phyloP scores from a whole-genome alignment of 1,284 basidiomycete genomes.

The Ganoderma sp. region DNA sequence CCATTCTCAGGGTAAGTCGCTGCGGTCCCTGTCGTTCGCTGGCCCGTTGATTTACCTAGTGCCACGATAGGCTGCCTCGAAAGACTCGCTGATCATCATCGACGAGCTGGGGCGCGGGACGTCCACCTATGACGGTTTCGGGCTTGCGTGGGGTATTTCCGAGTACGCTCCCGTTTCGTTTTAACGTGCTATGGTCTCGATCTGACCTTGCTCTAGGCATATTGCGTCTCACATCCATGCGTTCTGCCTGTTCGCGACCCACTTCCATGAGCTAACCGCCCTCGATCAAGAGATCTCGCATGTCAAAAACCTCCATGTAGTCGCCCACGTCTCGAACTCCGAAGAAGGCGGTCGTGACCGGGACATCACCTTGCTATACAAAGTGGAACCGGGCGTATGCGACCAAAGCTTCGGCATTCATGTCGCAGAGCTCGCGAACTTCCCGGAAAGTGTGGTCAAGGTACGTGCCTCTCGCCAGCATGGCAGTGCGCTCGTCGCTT shows the following conservation, averaged over 20 bases:
- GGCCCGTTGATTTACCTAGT: background rate
- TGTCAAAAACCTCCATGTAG: conserved; percentile 95
- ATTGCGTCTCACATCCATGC: conserved; percentile 92
- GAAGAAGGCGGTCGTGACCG: conserved; percentile 70
- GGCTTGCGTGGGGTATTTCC: conserved; percentile 98
- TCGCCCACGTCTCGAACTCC: conserved; percentile 82
- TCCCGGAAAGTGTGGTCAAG: conserved; percentile 93
- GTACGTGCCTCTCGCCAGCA: conserved; percentile 45
- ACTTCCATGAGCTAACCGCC: conserved; percentile 97
- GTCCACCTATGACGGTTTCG: conserved; percentile 98
- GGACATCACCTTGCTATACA: conserved; percentile 94
- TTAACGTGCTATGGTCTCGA: background rate
- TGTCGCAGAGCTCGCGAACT: conserved; percentile 95
- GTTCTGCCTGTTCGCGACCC: conserved; percentile 96
- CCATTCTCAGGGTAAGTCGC: conserved; percentile 80
- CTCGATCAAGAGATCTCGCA: conserved; percentile 86
- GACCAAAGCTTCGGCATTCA: conserved; percentile 99
- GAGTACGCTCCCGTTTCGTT: conserved; percentile 63
- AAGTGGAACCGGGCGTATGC: conserved; percentile 91
- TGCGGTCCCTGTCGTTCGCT: too few species aligned
- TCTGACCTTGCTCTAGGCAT: conserved; percentile 60
- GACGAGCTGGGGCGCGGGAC: conserved; percentile 98
- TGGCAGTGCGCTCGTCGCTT: background rate
- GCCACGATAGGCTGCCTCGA: conserved; percentile 78
- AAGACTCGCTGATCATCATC: conserved; percentile 95